These are phyloP conservation scores for Diaporthe ilicicola DNA, from an alignment of 2,329 filamentous ascomycete species.

Conservation along the genomic window DNA sequence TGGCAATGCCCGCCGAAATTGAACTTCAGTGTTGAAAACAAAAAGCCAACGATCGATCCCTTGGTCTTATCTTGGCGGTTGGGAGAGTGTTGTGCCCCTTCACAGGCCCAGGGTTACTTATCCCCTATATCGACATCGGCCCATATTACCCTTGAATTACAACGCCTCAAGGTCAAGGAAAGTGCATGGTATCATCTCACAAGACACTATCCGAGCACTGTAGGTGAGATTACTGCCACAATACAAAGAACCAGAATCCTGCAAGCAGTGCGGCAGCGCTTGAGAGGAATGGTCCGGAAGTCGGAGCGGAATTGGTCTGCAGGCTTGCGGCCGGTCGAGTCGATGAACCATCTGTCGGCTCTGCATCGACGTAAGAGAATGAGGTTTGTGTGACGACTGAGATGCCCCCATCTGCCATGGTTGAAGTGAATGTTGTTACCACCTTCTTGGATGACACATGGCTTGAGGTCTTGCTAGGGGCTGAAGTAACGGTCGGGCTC, in stretches of 20 bases:
- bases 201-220: background rate
- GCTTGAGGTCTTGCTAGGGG: slow-evolving; percentile 36
- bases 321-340: slow-evolving; percentile 45
- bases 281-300: background rate
- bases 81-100: background rate
- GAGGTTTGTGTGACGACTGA: slow-evolving; percentile 59
- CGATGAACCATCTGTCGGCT: slow-evolving; percentile 40
- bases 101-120: background rate
- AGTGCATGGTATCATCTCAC: background rate
- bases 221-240: background rate
- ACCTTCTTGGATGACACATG: slow-evolving; percentile 42
- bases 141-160: slow-evolving; percentile 2
- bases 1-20: background rate
- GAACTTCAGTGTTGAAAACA: background rate
- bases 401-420: slow-evolving; percentile 53
- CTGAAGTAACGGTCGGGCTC: slow-evolving; percentile 12
- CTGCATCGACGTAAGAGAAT: slow-evolving; percentile 54
- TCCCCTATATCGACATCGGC: background rate
- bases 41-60: background rate
- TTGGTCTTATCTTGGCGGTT: background rate
- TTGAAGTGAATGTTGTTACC: slow-evolving; percentile 54
- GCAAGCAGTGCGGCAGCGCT: background rate
- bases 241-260: background rate
- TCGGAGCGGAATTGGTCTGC: slow-evolving; percentile 42
- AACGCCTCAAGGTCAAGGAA: background rate